Evolutionary conservation across 345 rosid species (phyloP), one percentile per base, ranked within the genome.

Genomic region (Jatropha curcas): DNA sequence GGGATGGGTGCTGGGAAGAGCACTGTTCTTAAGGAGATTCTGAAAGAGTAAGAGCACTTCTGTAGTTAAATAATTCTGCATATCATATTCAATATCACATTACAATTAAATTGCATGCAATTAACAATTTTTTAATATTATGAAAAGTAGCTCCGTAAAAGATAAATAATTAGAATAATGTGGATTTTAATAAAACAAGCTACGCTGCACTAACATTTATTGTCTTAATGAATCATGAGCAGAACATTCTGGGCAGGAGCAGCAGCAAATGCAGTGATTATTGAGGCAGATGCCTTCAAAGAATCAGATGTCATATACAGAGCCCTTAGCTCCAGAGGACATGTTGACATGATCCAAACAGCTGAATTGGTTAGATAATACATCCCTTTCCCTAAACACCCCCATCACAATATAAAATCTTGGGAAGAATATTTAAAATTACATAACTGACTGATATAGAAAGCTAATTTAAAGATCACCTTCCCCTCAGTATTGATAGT

Each of bases 1-100:
- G 99, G 99, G 11, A 92, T 92, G 97, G 99, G 99, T 0, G 98
- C 94, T 7, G 99, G 99, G 61, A 95, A 92, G 70, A 95, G 98
- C 84, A 95, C 98, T 25, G 94, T 89, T 75, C 98, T 95, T 75
- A 89, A 90, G 82, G 87, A 88, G 64, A 87, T 95, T 56, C 83
- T 84, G 75, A 84, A 86, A 80, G 97, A 89, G 98, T 94, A 86
- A 58, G 34, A 45, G 12, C 17, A 19, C 8, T 14, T 28, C 14
- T 55, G 62, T 65, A 24, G 22, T 35, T 24, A 39, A n/a, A 39
- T 39, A n/a, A 48, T 48, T 48, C n/a, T 48, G 16, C 7, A 17
- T 48, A 4, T 14, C 12, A 14, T 46, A 46, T 46, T 46, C 17
- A 48, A 19, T 48, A 20, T 48, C 17, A 2, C 53, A 48, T 48